Evolutionary conservation across 345 rosid genomes (phyloP), one percentile per base, ranked within the genome.

Genomic region (Salix suchowensis): DNA sequence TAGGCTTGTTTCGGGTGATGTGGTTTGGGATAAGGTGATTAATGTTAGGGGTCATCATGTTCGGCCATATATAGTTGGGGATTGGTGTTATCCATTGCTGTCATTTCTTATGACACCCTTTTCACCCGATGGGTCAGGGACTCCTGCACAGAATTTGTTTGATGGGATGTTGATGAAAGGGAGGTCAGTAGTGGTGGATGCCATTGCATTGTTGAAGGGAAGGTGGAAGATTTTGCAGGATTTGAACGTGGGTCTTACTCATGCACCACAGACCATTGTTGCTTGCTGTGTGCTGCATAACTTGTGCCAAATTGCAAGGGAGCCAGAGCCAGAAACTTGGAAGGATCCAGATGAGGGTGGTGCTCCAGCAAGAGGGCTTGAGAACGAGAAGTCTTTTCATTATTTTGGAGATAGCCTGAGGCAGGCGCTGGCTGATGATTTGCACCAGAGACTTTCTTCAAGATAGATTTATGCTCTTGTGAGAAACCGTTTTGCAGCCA

Each of bases 101-200:
- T 88, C 99, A 0, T 96, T 93, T 28, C 62, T 96, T 73, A 96
- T 96, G 99, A 90, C 97, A 48, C 98, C 99, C 19, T 96, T 89
- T 82, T 93, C 97, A 0, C 90, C 97, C 0, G 83, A 89, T 30
- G 99, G 99, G 21, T 68, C 89, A 0, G 99, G 98, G 24, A 82
- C 89, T 0, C 99, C 99, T 0, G 92, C 96, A 0, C 97, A 93
- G 87, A 96, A 96, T 77, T 81, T 96, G 73, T 96, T 96, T 23
- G 99, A 96, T 4, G 97, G 98, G 14, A 96, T 96, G 99, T 79
- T 96, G 80, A 96, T 96, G 99, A 96, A 96, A 74, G 98, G 96
- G 50, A 90, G 99, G 86, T 91, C 93, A 21, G 90, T 90, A 24
- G 99, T 92, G 67, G 97, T 92, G 84, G 99, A 96, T 14, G 98